Evolutionary conservation across 2,329 filamentous ascomycete genomes (phyloP).

Genomic region (Aspergillus quadricinctus): DNA sequence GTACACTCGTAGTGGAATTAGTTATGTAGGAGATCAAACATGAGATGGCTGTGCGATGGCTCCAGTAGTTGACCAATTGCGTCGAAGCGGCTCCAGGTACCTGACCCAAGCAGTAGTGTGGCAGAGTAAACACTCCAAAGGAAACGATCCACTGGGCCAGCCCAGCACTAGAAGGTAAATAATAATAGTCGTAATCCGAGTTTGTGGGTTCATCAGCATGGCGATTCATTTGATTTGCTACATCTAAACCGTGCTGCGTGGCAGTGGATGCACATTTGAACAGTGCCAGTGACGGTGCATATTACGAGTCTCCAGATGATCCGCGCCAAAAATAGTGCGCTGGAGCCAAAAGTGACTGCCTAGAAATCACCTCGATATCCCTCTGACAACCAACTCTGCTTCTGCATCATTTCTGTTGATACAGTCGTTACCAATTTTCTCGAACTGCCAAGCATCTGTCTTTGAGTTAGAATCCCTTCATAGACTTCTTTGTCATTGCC

Average conservation of each 20-base stretch:
- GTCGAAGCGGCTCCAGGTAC: background rate
- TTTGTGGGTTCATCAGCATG: background rate
- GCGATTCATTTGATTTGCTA: background rate
- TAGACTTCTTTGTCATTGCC: background rate
- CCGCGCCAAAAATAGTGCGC: conserved; percentile 15
- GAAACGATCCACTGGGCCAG: background rate
- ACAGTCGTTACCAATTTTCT: background rate
- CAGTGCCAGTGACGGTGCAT: background rate
- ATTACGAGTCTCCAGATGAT: conserved; percentile 2
- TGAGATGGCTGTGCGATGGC: background rate
- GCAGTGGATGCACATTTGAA: background rate
- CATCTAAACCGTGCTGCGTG: background rate
- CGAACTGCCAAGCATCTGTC: background rate
- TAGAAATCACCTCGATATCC: conserved; percentile 3
- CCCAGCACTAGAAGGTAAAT: background rate
- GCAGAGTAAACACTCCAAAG: background rate
- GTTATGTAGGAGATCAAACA: background rate
- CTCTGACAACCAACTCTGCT: conserved; percentile 2
- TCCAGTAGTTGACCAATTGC: no score
- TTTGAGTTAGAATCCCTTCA: background rate
- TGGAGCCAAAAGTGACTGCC: conserved; percentile 10
- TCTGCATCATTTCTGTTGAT: background rate
- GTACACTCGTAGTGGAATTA: background rate
- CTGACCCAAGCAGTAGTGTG: background rate
- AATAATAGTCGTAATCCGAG: background rate